Conservation (phyloP, 345 rosid species). For the Turritis glabra region DNA sequence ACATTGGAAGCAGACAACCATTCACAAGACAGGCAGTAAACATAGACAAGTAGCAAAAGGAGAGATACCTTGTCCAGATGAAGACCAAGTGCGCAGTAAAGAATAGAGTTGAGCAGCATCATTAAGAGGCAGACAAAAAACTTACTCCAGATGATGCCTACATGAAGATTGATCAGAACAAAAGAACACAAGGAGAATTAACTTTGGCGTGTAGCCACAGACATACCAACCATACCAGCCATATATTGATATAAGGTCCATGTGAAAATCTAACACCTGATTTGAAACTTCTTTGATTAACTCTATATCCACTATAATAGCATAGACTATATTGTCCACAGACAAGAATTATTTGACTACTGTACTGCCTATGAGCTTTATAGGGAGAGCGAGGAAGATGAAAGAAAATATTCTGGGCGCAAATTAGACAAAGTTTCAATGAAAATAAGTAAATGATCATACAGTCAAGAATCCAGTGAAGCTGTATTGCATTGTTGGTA, state of each 20-base stretch:
- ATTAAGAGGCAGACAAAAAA: slow-evolving; percentile 90
- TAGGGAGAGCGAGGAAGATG: background rate
- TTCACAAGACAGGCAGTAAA: slow-evolving; percentile 3
- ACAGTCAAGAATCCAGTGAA: slow-evolving; percentile 93
- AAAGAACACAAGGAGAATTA: slow-evolving; percentile 26
- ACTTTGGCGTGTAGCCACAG: slow-evolving; percentile 14
- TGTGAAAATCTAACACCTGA: background rate
- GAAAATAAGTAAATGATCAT: slow-evolving; percentile 38
- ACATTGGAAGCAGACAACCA: background rate
- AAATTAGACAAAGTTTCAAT: slow-evolving; percentile 6
- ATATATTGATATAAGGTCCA: slow-evolving; percentile 93
- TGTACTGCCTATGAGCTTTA: slow-evolving; percentile 3
- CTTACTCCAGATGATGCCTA: slow-evolving; percentile 96
- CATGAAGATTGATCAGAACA: slow-evolving; percentile 38
- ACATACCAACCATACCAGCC: slow-evolving; percentile 66
- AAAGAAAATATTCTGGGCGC: background rate
- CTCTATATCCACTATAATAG: background rate
- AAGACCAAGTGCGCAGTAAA: slow-evolving; percentile 76
- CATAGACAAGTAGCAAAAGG: slow-evolving; percentile 12
- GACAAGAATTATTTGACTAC: slow-evolving; percentile 3
- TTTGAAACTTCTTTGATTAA: background rate
- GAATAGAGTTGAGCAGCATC: slow-evolving; percentile 80
- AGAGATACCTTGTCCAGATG: slow-evolving; percentile 88
- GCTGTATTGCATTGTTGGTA: slow-evolving; percentile 96
- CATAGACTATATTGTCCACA: background rate